Percentiles rank a stretch among this genome's conserved stretches.
These are phyloP conservation scores for Chlorella variabilis DNA, from an alignment of 163 green algal species.

Conservation along the genomic window DNA sequence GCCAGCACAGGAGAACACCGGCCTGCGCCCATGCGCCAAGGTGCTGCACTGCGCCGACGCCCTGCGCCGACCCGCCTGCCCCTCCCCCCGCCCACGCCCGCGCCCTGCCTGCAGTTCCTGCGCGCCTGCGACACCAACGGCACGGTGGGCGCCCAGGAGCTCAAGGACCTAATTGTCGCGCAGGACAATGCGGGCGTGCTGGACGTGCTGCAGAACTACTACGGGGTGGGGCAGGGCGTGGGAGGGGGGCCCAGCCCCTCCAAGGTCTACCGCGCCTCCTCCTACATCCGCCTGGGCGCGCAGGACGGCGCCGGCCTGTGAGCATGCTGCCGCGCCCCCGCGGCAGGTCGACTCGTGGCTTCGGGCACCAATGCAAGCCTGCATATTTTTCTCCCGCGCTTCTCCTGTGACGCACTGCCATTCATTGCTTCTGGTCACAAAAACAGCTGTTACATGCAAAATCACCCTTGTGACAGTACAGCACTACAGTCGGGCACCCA, in stretches of 20 bases:
- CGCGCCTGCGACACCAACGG: slow-evolving; percentile 45
- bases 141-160: slow-evolving; percentile 45
- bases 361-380: too few relatives aligned
- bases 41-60: too few relatives aligned
- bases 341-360: too few relatives aligned
- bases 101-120: slow-evolving; percentile 48
- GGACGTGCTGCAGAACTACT: slow-evolving; percentile 23
- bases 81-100: neutral
- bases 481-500: too few relatives aligned
- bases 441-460: too few relatives aligned
- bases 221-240: neutral
- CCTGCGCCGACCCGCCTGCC: neutral
- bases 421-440: too few relatives aligned
- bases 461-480: too few relatives aligned
- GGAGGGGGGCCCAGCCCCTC: neutral
- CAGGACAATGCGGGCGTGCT: slow-evolving; percentile 51
- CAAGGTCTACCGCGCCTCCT: neutral
- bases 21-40: too few relatives aligned
- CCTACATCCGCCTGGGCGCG: neutral
- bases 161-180: slow-evolving; percentile 46
- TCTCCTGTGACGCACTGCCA: too few relatives aligned
- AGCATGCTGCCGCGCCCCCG: too few relatives aligned
- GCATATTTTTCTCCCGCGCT: too few relatives aligned
- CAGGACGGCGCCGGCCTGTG: neutral
- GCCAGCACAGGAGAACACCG: too few relatives aligned